Conservation (phyloP, 2,329 filamentous ascomycete genomes). For the Hypoxylon sp. region DNA sequence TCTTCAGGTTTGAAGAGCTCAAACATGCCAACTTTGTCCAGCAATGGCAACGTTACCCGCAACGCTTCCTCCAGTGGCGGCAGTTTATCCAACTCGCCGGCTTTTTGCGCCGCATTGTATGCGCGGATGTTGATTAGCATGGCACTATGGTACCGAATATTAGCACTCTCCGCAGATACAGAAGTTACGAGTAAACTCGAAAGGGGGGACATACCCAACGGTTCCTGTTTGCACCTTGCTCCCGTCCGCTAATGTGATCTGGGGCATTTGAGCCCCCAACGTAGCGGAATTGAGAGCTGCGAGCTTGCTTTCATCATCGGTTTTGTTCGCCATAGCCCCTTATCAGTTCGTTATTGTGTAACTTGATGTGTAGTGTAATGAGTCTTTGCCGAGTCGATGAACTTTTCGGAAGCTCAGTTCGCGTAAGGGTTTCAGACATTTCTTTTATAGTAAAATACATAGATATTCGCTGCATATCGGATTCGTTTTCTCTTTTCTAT, state of each 20-base stretch:
- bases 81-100: slow-evolving; percentile 31
- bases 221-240: slow-evolving; percentile 45
- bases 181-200: not conserved
- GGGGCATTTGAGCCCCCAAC: slow-evolving; percentile 40
- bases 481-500: no score
- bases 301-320: slow-evolving; percentile 25
- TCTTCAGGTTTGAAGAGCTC: slow-evolving; percentile 42
- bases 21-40: slow-evolving; percentile 42
- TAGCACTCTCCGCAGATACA: not conserved
- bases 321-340: slow-evolving; percentile 21
- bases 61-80: slow-evolving; percentile 35
- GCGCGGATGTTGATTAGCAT: slow-evolving; percentile 42
- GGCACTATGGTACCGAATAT: slow-evolving; percentile 27
- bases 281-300: slow-evolving; percentile 42
- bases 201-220: slow-evolving; percentile 34
- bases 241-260: slow-evolving; percentile 42
- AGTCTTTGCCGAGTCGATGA: no score
- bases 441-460: no score
- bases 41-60: slow-evolving; percentile 36
- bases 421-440: no score
- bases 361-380: not conserved
- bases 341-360: not conserved
- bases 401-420: no score
- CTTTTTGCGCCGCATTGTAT: slow-evolving; percentile 40
- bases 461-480: not conserved